phyloP scores from a whole-genome alignment of 2,329 filamentous ascomycete species.

The Aspergillus novoparasiticus region DNA sequence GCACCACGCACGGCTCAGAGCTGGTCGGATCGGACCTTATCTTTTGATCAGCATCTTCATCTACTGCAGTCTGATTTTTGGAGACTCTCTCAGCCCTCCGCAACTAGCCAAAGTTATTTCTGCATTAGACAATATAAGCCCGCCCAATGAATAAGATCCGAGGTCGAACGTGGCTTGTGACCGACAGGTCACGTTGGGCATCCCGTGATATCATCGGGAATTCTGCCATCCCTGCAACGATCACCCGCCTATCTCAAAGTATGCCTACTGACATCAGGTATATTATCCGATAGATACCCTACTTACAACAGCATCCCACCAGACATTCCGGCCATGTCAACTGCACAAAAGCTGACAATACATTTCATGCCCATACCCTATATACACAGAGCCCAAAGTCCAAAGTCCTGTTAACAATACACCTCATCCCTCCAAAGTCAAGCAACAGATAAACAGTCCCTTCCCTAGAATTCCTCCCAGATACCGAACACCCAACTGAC shows the following conservation, averaged over 20 bases:
- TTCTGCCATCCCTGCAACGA: not conserved
- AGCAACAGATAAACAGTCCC: not conserved
- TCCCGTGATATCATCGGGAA: constrained; percentile 3
- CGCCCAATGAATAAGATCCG: not conserved
- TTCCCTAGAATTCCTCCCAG: too few relatives aligned
- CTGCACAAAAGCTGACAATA: not conserved
- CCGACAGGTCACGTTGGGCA: not conserved
- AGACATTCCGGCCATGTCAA: not conserved
- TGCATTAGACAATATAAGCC: not conserved
- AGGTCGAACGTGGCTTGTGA: constrained; percentile 2
- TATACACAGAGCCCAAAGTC: not conserved
- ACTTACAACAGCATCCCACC: not conserved
- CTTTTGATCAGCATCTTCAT: too few relatives aligned
- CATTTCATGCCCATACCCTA: not conserved
- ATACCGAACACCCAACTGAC: too few relatives aligned
- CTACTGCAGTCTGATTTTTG: not conserved
- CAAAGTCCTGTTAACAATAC: not conserved
- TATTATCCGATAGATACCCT: not conserved
- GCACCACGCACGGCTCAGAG: not conserved
- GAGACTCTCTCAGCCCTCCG: not conserved
- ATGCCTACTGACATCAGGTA: not conserved
- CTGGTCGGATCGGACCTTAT: not conserved
- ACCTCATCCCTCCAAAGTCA: not conserved
- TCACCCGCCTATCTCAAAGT: not conserved
- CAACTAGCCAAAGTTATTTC: not conserved